Evolutionary conservation across 805 yeast genomes (phyloP).

Genomic region (Wickerhamiella azymoides): DNA sequence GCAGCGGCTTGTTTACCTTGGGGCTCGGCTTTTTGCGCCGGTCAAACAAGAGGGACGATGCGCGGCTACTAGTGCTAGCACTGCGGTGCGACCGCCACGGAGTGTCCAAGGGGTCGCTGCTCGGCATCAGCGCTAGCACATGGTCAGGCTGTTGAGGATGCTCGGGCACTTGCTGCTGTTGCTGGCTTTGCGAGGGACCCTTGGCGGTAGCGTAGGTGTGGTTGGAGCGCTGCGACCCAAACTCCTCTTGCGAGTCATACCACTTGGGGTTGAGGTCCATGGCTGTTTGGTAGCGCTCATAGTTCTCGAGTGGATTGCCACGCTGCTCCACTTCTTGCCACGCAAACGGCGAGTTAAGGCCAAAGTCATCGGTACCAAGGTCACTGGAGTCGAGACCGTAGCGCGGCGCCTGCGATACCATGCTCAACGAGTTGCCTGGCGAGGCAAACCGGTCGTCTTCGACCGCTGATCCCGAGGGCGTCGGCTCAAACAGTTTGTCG

Average conservation of each 20-base stretch:
- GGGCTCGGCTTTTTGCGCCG: not conserved
- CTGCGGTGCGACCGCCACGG: slow-evolving; percentile 4
- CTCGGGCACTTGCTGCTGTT: not conserved
- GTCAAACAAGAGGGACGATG: slow-evolving; percentile 3
- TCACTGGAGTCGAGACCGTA: not conserved
- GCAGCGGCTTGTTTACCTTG: slow-evolving; percentile 16
- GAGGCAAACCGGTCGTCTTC: not conserved
- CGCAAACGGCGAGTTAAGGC: not conserved
- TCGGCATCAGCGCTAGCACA: not conserved
- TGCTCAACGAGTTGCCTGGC: not conserved
- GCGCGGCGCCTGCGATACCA: not conserved
- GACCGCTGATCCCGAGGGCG: not conserved
- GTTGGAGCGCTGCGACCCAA: not conserved
- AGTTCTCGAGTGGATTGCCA: not conserved
- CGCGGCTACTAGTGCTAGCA: slow-evolving; percentile 5
- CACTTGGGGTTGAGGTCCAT: not conserved
- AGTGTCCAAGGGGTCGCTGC: not conserved
- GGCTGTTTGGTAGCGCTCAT: not conserved
- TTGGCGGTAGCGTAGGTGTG: not conserved
- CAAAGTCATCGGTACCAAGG: not conserved
- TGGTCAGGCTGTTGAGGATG: not conserved
- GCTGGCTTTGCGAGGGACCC: not conserved
- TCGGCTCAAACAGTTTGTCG: not conserved
- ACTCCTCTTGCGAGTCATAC: not conserved
- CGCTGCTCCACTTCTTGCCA: not conserved